Percentiles rank a stretch among this genome's conserved stretches.
Evolutionary conservation across 2,329 filamentous ascomycete genomes (phyloP).

Genomic region (Diaporthe nobilis): DNA sequence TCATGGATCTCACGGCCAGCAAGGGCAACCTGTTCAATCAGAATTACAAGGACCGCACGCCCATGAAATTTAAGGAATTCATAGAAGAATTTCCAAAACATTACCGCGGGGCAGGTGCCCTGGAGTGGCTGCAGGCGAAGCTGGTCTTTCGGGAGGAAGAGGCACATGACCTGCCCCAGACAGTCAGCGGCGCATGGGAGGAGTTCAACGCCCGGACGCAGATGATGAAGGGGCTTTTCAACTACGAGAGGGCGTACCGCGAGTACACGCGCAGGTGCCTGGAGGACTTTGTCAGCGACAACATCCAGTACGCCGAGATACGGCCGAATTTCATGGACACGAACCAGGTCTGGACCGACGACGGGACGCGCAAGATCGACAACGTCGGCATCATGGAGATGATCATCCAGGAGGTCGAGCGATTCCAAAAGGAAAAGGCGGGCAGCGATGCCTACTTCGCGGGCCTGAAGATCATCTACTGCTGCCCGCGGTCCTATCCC

Average conservation of each 20-base stretch:
- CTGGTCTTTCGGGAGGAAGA: slow-evolving; percentile 74
- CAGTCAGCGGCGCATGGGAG: slow-evolving; percentile 66
- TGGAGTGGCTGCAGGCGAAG: slow-evolving; percentile 73
- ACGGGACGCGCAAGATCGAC: slow-evolving; percentile 60
- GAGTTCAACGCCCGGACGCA: slow-evolving; percentile 68
- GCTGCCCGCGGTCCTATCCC: slow-evolving; percentile 69
- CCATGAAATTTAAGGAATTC: slow-evolving; percentile 61
- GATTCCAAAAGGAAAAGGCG: slow-evolving; percentile 50
- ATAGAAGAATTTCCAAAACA: slow-evolving; percentile 52
- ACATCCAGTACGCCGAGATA: slow-evolving; percentile 73
- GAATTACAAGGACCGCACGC: slow-evolving; percentile 59
- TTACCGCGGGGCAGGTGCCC: slow-evolving; percentile 48
- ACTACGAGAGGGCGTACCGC: slow-evolving; percentile 69
- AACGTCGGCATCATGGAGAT: slow-evolving; percentile 67
- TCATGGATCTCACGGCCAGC: slow-evolving; percentile 56
- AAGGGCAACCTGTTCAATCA: slow-evolving; percentile 63
- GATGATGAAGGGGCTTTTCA: slow-evolving; percentile 73
- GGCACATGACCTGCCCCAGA: slow-evolving; percentile 66
- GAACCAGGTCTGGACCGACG: slow-evolving; percentile 65
- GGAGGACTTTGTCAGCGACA: slow-evolving; percentile 68
- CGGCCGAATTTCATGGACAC: slow-evolving; percentile 70
- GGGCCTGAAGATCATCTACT: slow-evolving; percentile 73
- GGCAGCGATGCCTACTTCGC: slow-evolving; percentile 57
- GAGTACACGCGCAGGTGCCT: slow-evolving; percentile 69
- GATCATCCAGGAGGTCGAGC: slow-evolving; percentile 62